A percentile compares a stretch with the other conserved stretches of the same genome.
phyloP scores from a whole-genome alignment of 2,329 filamentous ascomycete genomes.

The Setomelanomma holmii region DNA sequence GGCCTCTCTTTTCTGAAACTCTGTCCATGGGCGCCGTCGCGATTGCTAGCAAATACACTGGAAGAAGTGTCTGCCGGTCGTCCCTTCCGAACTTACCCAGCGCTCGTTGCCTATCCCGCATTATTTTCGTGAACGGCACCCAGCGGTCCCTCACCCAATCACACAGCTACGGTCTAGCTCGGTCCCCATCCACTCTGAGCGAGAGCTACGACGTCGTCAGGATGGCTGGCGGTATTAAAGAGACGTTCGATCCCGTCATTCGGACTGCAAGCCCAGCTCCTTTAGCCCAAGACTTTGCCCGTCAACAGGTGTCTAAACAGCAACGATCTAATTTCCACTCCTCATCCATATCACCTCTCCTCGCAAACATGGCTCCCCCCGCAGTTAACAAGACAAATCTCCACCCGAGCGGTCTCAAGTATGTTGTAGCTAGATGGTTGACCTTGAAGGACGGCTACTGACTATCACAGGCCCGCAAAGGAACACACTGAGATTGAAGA shows the following conservation, averaged over 20 bases:
- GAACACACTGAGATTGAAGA: slow-evolving; percentile 98
- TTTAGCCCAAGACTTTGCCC: slow-evolving; percentile 63
- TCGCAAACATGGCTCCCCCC: slow-evolving; percentile 53
- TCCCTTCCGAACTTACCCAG: slow-evolving; percentile 27
- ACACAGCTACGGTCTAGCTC: slow-evolving; percentile 25
- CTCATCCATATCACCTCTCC: slow-evolving; percentile 56
- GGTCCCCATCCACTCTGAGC: slow-evolving; percentile 30
- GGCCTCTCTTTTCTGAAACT: not conserved
- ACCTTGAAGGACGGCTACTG: not conserved
- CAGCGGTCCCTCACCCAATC: slow-evolving; percentile 32
- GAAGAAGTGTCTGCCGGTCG: slow-evolving; percentile 24
- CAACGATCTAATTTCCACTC: slow-evolving; percentile 66
- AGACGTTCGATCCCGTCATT: slow-evolving; percentile 42
- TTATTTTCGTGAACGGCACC: slow-evolving; percentile 40
- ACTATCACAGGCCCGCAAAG: slow-evolving; percentile 70
- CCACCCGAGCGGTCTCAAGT: slow-evolving; percentile 90
- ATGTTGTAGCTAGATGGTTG: slow-evolving; percentile 55
- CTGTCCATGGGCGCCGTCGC: slow-evolving; percentile 14
- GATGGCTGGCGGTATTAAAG: slow-evolving; percentile 48
- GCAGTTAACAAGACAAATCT: slow-evolving; percentile 89
- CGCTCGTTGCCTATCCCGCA: slow-evolving; percentile 27
- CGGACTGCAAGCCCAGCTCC: slow-evolving; percentile 52
- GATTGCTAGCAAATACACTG: slow-evolving; percentile 14
- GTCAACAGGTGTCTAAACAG: slow-evolving; percentile 65
- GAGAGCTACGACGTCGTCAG: slow-evolving; percentile 35